These are phyloP conservation scores for Alternaria sp. DNA, from an alignment of 2,329 filamentous ascomycete species.

Conservation along the genomic window DNA sequence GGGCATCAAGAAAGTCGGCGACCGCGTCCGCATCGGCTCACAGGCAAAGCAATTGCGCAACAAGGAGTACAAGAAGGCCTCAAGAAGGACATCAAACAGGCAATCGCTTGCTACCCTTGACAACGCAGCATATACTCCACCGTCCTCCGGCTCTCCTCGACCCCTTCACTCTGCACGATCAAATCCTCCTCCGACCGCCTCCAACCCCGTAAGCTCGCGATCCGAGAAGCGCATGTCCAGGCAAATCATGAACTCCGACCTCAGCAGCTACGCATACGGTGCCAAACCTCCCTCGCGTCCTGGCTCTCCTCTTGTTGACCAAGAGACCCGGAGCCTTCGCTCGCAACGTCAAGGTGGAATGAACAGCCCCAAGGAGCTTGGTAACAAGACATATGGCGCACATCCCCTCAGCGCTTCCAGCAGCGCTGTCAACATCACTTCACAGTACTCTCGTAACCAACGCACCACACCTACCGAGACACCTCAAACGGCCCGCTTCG, in stretches of 20 bases:
- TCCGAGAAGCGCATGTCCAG: slow-evolving; percentile 60
- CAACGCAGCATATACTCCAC: slow-evolving; percentile 66
- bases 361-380: slow-evolving; percentile 64
- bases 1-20: slow-evolving; percentile 97
- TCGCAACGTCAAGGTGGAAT: slow-evolving; percentile 68
- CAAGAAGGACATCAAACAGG: slow-evolving; percentile 78
- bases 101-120: slow-evolving; percentile 87
- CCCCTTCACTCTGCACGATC: slow-evolving; percentile 64
- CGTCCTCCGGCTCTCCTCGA: slow-evolving; percentile 72
- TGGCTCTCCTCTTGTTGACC: slow-evolving; percentile 73
- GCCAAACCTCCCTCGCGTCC: slow-evolving; percentile 71
- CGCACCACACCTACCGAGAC: slow-evolving; percentile 68
- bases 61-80: slow-evolving; percentile 59
- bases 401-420: slow-evolving; percentile 64
- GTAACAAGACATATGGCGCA: slow-evolving; percentile 65
- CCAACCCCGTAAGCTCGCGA: slow-evolving; percentile 46
- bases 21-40: slow-evolving; percentile 81
- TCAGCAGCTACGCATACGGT: slow-evolving; percentile 56
- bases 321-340: slow-evolving; percentile 61
- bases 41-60: slow-evolving; percentile 61
- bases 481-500: slow-evolving; percentile 69
- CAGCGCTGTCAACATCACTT: slow-evolving; percentile 55
- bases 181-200: slow-evolving; percentile 51
- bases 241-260: slow-evolving; percentile 55
- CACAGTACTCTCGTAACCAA: slow-evolving; percentile 54